A percentile compares a stretch with the other conserved stretches of the same genome.
Evolutionary conservation across 2,329 filamentous ascomycete species (phyloP).

Genomic region (Geosmithia flava): DNA sequence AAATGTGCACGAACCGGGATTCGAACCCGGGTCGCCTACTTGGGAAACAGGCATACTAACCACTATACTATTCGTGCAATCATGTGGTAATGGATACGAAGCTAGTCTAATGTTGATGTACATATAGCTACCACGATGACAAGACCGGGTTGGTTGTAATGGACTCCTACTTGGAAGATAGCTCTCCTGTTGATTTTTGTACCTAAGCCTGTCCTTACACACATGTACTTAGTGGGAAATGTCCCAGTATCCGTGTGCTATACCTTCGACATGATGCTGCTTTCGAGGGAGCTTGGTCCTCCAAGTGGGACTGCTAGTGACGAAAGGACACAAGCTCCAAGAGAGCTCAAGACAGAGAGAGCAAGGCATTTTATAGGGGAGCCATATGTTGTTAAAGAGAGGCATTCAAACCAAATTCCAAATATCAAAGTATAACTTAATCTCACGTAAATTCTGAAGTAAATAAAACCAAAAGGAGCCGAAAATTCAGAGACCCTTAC

Average conservation of each 20-base stretch:
- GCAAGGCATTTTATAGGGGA: not conserved
- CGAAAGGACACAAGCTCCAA: not conserved
- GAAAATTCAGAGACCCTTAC: not conserved
- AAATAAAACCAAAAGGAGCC: too few relatives aligned
- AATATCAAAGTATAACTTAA: too few relatives aligned
- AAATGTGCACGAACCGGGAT: constrained; percentile 17
- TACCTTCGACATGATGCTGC: not conserved
- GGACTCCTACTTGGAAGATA: too few relatives aligned
- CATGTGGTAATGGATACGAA: not conserved
- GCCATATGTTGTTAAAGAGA: not conserved
- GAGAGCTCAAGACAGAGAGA: not conserved
- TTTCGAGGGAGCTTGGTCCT: not conserved
- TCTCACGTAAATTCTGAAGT: too few relatives aligned
- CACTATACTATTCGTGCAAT: constrained; percentile 20
- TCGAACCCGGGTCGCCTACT: constrained; percentile 23
- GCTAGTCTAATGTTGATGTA: not conserved
- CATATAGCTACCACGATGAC: not conserved
- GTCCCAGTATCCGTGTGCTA: not conserved
- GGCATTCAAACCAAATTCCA: not conserved
- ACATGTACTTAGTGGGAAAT: not conserved
- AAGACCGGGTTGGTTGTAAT: too few relatives aligned
- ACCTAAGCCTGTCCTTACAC: too few relatives aligned
- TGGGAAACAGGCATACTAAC: constrained; percentile 27
- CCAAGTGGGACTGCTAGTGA: not conserved
- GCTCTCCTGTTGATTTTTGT: too few relatives aligned